Evolutionary conservation across 106 monocot genomes (phyloP).

Genomic region (Apostasia shenzhenica): DNA sequence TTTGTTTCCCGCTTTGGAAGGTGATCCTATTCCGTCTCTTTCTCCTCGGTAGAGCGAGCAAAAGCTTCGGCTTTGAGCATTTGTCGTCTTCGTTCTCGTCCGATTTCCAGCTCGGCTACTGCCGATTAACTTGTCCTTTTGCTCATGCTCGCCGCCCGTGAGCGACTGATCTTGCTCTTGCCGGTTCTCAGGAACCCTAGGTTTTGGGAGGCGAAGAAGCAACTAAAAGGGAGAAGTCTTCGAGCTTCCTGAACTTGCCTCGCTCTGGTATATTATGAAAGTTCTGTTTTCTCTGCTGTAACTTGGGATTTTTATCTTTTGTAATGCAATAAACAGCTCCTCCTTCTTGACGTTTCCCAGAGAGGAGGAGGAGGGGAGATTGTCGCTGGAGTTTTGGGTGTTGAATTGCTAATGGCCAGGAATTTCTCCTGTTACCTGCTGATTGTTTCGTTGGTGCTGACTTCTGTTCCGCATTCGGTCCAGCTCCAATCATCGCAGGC

Average conservation of each 20-base stretch:
- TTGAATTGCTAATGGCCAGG: not conserved
- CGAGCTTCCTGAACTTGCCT: conserved; percentile 1
- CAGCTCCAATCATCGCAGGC: conserved; percentile 84
- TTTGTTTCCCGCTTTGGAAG: conserved; percentile 5
- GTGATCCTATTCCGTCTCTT: not conserved
- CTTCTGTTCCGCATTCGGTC: conserved; percentile 25
- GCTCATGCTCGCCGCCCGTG: conserved; percentile 13
- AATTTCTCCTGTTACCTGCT: conserved; percentile 8
- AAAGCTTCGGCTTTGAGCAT: not conserved
- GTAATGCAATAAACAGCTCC: not conserved
- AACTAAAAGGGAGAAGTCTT: not conserved
- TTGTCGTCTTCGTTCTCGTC: conserved; percentile 11
- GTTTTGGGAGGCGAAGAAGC: not conserved
- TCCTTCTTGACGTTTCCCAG: not conserved
- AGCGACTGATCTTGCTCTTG: not conserved
- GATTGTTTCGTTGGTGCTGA: conserved; percentile 7
- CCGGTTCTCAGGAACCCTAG: not conserved
- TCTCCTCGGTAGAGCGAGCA: not conserved
- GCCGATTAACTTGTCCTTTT: conserved; percentile 7
- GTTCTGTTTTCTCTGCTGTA: not conserved
- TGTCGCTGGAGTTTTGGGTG: not conserved
- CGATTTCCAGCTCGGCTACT: conserved; percentile 16
- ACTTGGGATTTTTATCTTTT: not conserved
- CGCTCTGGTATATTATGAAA: not conserved
- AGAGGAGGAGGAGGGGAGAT: not conserved